Percentiles rank a stretch among this genome's conserved stretches.
Conservation (phyloP, 2,329 filamentous ascomycete genomes). For the Thermothelomyces thermophilus region DNA sequence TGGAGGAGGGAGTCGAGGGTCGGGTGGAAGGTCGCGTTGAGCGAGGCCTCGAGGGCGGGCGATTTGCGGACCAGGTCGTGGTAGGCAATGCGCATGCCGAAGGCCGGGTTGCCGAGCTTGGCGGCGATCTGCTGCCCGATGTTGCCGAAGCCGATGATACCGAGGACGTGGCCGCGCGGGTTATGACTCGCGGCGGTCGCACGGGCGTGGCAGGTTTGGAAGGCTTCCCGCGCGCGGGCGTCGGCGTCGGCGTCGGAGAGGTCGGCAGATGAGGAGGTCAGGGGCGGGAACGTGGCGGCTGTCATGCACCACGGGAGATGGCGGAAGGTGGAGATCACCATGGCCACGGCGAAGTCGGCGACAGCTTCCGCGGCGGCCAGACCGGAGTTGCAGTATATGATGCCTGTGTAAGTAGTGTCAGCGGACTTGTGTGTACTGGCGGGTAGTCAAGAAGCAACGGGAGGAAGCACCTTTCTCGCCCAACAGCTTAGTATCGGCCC, state of each 20-base stretch:
- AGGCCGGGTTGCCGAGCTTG: conserved; percentile 45
- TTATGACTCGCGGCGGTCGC: conserved; percentile 57
- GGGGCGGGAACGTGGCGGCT: conserved; percentile 43
- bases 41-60: conserved; percentile 34
- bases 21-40: conserved; percentile 44
- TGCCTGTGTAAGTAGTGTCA: conserved; percentile 36
- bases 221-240: conserved; percentile 28
- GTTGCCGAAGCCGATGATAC: conserved; percentile 63
- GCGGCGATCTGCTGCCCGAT: conserved; percentile 58
- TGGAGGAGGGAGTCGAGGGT: conserved; percentile 46
- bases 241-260: not conserved
- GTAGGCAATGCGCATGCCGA: conserved; percentile 63
- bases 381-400: conserved; percentile 68
- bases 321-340: conserved; percentile 64
- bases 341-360: conserved; percentile 62
- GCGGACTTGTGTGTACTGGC: not conserved
- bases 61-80: conserved; percentile 50
- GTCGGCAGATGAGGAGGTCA: conserved; percentile 5
- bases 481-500: conserved; percentile 56
- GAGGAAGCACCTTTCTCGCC: conserved; percentile 47
- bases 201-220: conserved; percentile 52
- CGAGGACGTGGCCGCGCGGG: conserved; percentile 53
- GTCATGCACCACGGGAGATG: conserved; percentile 57
- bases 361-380: conserved; percentile 65
- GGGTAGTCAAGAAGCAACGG: too few species aligned